Conservation (phyloP, 768 basidiomycete genomes). For the Hygrocybe coccinea region DNA sequence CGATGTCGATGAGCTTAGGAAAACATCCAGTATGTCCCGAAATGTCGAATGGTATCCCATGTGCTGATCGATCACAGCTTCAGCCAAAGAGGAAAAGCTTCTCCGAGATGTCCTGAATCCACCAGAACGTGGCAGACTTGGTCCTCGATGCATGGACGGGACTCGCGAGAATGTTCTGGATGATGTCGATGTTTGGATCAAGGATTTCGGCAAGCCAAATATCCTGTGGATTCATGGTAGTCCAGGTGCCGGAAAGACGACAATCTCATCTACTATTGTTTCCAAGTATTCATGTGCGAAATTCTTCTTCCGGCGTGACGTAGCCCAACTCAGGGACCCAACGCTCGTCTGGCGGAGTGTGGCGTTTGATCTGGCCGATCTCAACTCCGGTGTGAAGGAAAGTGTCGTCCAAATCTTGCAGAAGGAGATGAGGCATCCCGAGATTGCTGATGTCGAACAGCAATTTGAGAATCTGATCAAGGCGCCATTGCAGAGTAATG, state of each 20-base stretch:
- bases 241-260: constrained; percentile 1
- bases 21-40: background rate
- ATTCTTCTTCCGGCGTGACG: constrained; percentile 8
- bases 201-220: constrained; percentile 2
- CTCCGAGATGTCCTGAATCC: background rate
- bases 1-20: background rate
- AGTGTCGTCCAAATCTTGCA: background rate
- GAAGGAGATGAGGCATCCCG: background rate
- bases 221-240: constrained; percentile 3
- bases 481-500: background rate
- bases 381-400: background rate
- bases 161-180: constrained; percentile 2
- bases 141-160: background rate
- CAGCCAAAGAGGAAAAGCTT: background rate
- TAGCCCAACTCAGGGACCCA: constrained; percentile 2
- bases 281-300: background rate
- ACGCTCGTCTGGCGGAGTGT: constrained; percentile 10
- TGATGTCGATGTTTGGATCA: background rate
- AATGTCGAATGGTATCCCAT: background rate
- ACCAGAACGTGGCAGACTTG: background rate
- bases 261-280: background rate
- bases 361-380: constrained; percentile 9
- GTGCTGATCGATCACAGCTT: background rate
- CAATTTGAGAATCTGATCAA: constrained; percentile 2
- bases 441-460: background rate